Percentiles rank a stretch among this genome's conserved stretches.
phyloP scores from a whole-genome alignment of 1,139 yeast genomes.

The Nakaseomyces uthaithaninus region DNA sequence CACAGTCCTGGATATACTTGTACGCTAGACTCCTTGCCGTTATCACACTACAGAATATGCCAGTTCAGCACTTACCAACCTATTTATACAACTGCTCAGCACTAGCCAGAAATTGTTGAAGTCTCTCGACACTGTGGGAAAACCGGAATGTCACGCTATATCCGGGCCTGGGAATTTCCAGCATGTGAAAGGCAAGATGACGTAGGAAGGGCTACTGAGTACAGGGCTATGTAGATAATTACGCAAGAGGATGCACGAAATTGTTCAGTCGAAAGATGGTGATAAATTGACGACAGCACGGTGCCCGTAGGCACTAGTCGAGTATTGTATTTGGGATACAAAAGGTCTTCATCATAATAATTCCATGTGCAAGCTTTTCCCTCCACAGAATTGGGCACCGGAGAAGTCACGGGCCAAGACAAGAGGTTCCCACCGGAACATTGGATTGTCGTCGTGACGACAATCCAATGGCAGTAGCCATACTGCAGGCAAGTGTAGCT shows the following conservation, averaged over 20 bases:
- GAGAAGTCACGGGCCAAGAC: neutral
- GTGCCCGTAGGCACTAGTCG: conserved; percentile 67
- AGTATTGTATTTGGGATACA: conserved; percentile 45
- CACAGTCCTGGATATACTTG: too few relatives aligned
- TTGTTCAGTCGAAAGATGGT: conserved; percentile 98
- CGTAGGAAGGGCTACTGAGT: too few relatives aligned
- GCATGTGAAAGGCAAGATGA: neutral
- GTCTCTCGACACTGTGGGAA: too few relatives aligned
- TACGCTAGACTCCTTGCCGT: too few relatives aligned
- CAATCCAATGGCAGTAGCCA: neutral
- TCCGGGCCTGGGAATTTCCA: too few relatives aligned
- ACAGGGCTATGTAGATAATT: too few relatives aligned
- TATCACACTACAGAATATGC: too few relatives aligned
- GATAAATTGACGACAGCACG: conserved; percentile 81
- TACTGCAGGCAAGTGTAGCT: neutral
- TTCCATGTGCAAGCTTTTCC: neutral
- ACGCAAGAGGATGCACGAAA: neutral
- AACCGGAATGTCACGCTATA: too few relatives aligned
- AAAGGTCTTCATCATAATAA: conserved; percentile 34
- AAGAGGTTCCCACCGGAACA: too few relatives aligned
- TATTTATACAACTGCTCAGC: too few relatives aligned
- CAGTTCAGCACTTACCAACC: too few relatives aligned
- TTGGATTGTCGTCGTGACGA: neutral
- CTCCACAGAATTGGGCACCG: neutral
- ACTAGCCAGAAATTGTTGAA: too few relatives aligned